Evolutionary conservation across 345 rosid genomes (phyloP), one percentile per base, ranked within the genome.

Genomic region (Citrus sp.): DNA sequence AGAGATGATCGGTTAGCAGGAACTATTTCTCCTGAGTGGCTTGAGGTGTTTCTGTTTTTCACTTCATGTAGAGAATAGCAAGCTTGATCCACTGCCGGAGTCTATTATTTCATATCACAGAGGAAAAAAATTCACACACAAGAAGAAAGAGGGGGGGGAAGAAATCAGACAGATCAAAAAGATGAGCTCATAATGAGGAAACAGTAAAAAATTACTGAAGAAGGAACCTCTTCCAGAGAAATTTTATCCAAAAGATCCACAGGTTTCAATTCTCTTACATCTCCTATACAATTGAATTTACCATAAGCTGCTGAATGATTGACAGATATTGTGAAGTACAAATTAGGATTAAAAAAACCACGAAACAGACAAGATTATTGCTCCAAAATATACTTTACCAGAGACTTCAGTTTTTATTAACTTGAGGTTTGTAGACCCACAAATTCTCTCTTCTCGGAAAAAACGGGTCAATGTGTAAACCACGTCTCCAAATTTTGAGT

Each of bases 1-100:
- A 89, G 87, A 85, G 88, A 89, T 70, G 94, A 85, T 46, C 86
- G 87, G 83, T 94, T 94, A 40, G 98, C 98, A 71, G 99, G 94
- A 84, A 86, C 87, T 80, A 89, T 74, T 69, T 80, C 91, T 77
- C 81, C 79, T 58, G 90, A 62, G 79, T 78, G 87, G 82, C 81
- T 79, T 35, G 80, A 72, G 72, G n/a, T 77, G 79, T 67, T 84
- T 70, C 82, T 72, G 74, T 83, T 83, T 84, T 87, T 87, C 77
- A 66, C 83, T 82, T 82, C 87, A 80, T 73, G 78, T 28, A 67
- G 80, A 77, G 88, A 80, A 7, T 72, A 35, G 81, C 27, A 27
- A 76, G 62, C 73, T 77, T 81, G 79, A 73, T 75, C 81, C 59
- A 32, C 58, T 9, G 77, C 78, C 27, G 69, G 66, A 13, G 56